Evolutionary conservation across 2,329 filamentous ascomycete species (phyloP).

Genomic region (Whalleya microplaca): DNA sequence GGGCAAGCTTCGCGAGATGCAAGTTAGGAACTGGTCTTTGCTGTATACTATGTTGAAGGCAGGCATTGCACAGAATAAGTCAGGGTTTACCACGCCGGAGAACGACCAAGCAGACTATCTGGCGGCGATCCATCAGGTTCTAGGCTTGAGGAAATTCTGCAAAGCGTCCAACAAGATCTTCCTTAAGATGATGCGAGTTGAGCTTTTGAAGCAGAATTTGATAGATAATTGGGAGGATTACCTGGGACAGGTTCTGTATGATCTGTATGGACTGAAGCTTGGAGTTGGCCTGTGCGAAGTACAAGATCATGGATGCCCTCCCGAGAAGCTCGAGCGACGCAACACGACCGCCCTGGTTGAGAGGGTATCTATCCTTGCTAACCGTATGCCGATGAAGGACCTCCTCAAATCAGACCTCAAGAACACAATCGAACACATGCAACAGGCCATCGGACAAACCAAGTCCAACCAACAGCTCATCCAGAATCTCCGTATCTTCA

Average conservation of each 20-base stretch:
- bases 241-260: slow-evolving; percentile 81
- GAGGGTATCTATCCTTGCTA: slow-evolving; percentile 79
- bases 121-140: slow-evolving; percentile 78
- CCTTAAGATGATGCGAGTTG: slow-evolving; percentile 84
- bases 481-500: slow-evolving; percentile 86
- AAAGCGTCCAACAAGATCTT: slow-evolving; percentile 85
- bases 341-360: slow-evolving; percentile 83
- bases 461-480: slow-evolving; percentile 80
- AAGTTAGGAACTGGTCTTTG: slow-evolving; percentile 85
- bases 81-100: slow-evolving; percentile 66
- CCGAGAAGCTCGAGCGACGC: slow-evolving; percentile 77
- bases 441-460: slow-evolving; percentile 78
- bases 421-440: slow-evolving; percentile 88
- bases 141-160: slow-evolving; percentile 85
- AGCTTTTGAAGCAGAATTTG: slow-evolving; percentile 75
- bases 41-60: slow-evolving; percentile 82
- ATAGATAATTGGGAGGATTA: slow-evolving; percentile 86
- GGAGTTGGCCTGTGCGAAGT: slow-evolving; percentile 68
- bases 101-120: slow-evolving; percentile 80
- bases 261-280: slow-evolving; percentile 80
- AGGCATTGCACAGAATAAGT: slow-evolving; percentile 68
- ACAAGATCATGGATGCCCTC: slow-evolving; percentile 77
- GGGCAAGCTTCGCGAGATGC: slow-evolving; percentile 80
- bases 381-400: slow-evolving; percentile 86
- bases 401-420: slow-evolving; percentile 90